A percentile compares a stretch with the other conserved stretches of the same genome.
Evolutionary conservation across 371 early-diverging fungal genomes (phyloP).

Genomic region (Saksenaea oblongispora): DNA sequence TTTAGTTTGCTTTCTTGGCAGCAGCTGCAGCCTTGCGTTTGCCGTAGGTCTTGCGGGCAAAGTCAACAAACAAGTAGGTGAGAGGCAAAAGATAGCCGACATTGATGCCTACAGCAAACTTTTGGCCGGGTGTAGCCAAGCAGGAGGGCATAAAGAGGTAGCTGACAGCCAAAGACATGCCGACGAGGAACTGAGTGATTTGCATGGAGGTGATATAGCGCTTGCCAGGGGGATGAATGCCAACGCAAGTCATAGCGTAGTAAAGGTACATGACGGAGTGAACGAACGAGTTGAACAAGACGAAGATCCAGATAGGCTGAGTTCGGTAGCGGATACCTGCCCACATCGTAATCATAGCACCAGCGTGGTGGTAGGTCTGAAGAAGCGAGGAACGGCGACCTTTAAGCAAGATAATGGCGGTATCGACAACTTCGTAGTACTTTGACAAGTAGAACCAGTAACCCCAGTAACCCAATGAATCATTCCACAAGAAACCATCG

Average conservation of each 20-base stretch:
- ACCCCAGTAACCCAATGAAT: constrained; percentile 72
- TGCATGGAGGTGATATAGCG: constrained; percentile 84
- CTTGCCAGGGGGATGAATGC: constrained; percentile 81
- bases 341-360: constrained; percentile 76
- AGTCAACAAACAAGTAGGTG: constrained; percentile 77
- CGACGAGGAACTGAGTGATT: constrained; percentile 87
- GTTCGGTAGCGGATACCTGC: constrained; percentile 73
- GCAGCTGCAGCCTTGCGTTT: constrained; percentile 34
- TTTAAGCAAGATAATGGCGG: constrained; percentile 82
- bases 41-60: constrained; percentile 71
- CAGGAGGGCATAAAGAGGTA: constrained; percentile 74
- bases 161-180: constrained; percentile 66
- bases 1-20: constrained; percentile 58
- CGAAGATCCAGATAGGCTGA: constrained; percentile 85
- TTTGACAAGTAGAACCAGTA: constrained; percentile 87
- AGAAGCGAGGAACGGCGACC: constrained; percentile 78
- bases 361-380: constrained; percentile 90
- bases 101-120: constrained; percentile 70
- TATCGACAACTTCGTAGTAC: constrained; percentile 88
- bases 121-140: constrained; percentile 59
- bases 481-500: constrained; percentile 68
- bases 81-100: constrained; percentile 80
- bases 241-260: constrained; percentile 78
- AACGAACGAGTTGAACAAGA: constrained; percentile 86
- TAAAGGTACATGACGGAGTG: constrained; percentile 92